Conservation (phyloP, 1,284 basidiomycete species). For the Sphagnurus paluster region DNA sequence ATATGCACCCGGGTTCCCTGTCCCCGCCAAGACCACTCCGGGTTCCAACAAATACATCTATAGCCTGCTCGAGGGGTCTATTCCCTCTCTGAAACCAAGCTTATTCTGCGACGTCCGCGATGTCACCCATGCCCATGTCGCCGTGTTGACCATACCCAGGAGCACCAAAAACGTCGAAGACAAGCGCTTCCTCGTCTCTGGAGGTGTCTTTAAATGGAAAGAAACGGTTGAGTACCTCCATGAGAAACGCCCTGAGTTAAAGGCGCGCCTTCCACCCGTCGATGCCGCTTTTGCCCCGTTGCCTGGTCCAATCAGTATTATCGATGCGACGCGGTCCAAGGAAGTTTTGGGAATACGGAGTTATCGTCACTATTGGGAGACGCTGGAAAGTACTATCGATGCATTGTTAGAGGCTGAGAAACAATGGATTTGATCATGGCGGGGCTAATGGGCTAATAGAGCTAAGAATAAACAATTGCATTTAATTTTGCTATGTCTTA, state of each 20-base stretch:
- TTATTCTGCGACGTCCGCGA: constrained; percentile 38
- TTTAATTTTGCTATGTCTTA: no score
- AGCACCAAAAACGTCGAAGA: constrained; percentile 15
- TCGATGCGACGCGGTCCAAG: constrained; percentile 29
- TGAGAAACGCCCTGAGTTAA: constrained; percentile 28
- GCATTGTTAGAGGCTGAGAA: constrained; percentile 30
- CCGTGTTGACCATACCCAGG: constrained; percentile 28
- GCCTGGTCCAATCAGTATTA: constrained; percentile 15
- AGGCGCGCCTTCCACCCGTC: constrained; percentile 26
- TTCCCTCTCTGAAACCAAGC: constrained; percentile 23
- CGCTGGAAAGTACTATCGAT: constrained; percentile 29
- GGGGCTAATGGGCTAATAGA: no score
- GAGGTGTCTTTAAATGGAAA: constrained; percentile 29
- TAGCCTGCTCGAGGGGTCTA: constrained; percentile 23
- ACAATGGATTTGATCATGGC: constrained; percentile 20
- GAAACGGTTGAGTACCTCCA: constrained; percentile 31
- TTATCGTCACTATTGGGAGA: constrained; percentile 31
- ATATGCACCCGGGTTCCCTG: constrained; percentile 27
- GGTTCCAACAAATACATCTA: constrained; percentile 32
- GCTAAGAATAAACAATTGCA: no score
- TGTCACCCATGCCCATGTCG: constrained; percentile 36
- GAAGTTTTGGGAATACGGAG: constrained; percentile 23
- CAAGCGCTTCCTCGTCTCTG: constrained; percentile 34
- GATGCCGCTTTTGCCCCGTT: constrained; percentile 13
- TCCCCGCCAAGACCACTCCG: constrained; percentile 21